These are phyloP conservation scores for Trichocomaceae sp. DNA, from an alignment of 2,329 filamentous ascomycete species.

Conservation along the genomic window DNA sequence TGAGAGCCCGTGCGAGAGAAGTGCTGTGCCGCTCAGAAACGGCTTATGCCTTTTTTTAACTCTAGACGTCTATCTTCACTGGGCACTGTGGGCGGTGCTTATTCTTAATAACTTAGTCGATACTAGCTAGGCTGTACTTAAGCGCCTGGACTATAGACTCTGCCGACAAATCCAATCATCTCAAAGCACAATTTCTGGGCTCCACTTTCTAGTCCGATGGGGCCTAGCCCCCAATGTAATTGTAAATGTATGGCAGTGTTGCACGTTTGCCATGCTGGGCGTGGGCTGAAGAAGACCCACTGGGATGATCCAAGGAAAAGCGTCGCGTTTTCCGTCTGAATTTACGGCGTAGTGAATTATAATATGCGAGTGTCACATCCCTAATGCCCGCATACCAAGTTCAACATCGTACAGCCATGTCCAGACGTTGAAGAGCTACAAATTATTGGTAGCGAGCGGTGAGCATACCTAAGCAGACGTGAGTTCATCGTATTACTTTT, in stretches of 20 bases:
- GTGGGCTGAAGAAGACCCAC: background rate
- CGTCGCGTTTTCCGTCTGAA: too few species aligned
- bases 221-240: slow-evolving; percentile 7
- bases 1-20: background rate
- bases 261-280: background rate
- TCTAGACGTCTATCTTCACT: background rate
- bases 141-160: background rate
- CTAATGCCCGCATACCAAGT: too few species aligned
- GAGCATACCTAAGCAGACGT: too few species aligned
- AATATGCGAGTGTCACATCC: too few species aligned
- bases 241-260: too few species aligned
- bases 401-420: too few species aligned
- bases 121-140: background rate
- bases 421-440: too few species aligned
- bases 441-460: too few species aligned
- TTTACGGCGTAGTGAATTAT: too few species aligned
- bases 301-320: background rate
- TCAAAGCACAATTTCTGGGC: background rate
- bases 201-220: slow-evolving; percentile 1
- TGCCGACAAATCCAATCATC: background rate
- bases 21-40: background rate
- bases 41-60: background rate
- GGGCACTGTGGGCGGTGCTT: background rate
- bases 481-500: too few species aligned
- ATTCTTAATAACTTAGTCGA: background rate